Conservation (phyloP, 2,329 filamentous ascomycete species). For the Colletotrichum salicis region DNA sequence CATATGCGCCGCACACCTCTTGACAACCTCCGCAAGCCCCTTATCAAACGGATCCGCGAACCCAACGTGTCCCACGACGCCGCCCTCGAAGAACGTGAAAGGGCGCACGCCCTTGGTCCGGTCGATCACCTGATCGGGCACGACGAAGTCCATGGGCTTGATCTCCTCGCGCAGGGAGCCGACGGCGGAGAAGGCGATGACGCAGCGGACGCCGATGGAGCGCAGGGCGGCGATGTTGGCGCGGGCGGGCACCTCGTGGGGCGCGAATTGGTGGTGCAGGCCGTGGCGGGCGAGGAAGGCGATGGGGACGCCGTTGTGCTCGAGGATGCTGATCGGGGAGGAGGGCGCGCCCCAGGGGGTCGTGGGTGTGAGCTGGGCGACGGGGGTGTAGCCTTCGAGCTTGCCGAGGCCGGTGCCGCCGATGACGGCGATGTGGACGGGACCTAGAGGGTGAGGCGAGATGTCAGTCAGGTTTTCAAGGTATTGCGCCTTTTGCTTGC, state of each 20-base stretch:
- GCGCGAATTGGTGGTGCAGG: constrained; percentile 85
- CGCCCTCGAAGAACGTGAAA: constrained; percentile 95
- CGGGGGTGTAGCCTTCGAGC: constrained; percentile 86
- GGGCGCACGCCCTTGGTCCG: constrained; percentile 94
- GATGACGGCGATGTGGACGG: constrained; percentile 87
- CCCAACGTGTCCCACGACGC: constrained; percentile 91
- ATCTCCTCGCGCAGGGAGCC: constrained; percentile 93
- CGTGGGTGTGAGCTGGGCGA: constrained; percentile 78
- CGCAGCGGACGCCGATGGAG: constrained; percentile 85
- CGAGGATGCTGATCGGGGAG: constrained; percentile 83
- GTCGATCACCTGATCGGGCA: constrained; percentile 97
- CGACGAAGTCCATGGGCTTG: constrained; percentile 94
- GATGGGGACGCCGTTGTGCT: constrained; percentile 83
- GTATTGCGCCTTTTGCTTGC: constrained; percentile 8
- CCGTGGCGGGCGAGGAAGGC: constrained; percentile 97
- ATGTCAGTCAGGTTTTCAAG: constrained; percentile 7
- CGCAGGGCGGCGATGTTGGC: constrained; percentile 99
- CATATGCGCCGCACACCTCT: constrained; percentile 78
- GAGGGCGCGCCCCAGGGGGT: constrained; percentile 92
- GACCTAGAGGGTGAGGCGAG: constrained; percentile 53
- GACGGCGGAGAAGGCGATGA: constrained; percentile 96
- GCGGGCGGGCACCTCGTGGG: constrained; percentile 92
- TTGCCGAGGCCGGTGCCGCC: constrained; percentile 92
- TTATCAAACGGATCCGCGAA: constrained; percentile 96
- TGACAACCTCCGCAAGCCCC: constrained; percentile 79